Evolutionary conservation across 192 early-diverging fungal genomes (phyloP), one percentile per base, ranked within the genome.

Genomic region (Backusella mclennaniae): DNA sequence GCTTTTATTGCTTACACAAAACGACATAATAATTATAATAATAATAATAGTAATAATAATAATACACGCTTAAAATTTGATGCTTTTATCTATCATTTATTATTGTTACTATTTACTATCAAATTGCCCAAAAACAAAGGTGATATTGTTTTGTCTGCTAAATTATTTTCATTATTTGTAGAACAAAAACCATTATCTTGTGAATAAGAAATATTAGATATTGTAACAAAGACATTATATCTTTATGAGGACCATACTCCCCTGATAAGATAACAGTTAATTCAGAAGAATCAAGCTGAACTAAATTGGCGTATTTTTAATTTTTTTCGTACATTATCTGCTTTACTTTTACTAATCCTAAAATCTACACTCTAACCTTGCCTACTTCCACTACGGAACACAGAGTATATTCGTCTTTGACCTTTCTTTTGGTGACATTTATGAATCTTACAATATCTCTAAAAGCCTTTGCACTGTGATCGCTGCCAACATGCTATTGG

Each of bases 181-280:
- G 95, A 88, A 35, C 87, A 82, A 72, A 95, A 94, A 4, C 98
- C 98, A 71, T 97, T 97, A 67, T 96, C 87, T 56, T 99, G 96
- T 35, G 89, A 89, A 75, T 97, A 97, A 83, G 98, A 98, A 31
- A 15, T 31, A 17, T 39, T 44, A 59, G 67, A 35, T 36, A 9
- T 17, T 21, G 36, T n/a, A 69, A 39, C 11, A 39, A 21, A 29
- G 4, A 0, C 21, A 26, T 6, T 12, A 66, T 52, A 41, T 21
- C 12, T 46, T 38, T 36, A 77, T 69, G 78, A 39, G n/a, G n/a
- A 35, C 19, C 49, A 35, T 63, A 73, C 73, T 83, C 68, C 46
- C 90, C 82, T 21, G 89, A 89, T 1, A 87, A 74, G 29, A 83
- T 79, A 4, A 87, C 82, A 0, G 89, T 89, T 35, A 95, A 82